phyloP scores from a whole-genome alignment of 2,329 filamentous ascomycete genomes.

The Metarhizium robertsii region DNA sequence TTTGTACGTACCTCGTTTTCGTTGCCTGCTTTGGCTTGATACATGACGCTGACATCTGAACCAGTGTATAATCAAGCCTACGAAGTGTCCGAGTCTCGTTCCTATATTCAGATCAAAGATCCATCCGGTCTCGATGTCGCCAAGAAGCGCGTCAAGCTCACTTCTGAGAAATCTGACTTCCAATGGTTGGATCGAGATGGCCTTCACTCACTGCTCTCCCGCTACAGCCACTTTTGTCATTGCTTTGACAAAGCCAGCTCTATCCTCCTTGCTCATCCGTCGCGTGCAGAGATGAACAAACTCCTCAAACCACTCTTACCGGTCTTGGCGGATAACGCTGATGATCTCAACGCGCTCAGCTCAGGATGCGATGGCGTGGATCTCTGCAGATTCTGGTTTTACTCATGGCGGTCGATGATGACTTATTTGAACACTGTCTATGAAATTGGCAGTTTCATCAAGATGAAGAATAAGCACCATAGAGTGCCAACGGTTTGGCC shows the following conservation, averaged over 20 bases:
- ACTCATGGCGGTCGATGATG: constrained; percentile 12
- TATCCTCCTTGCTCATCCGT: constrained; percentile 8
- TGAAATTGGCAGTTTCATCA: constrained; percentile 18
- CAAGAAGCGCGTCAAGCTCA: constrained; percentile 19
- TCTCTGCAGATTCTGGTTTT: constrained; percentile 13
- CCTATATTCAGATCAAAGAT: constrained; percentile 8
- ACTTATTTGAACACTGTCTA: constrained; percentile 16
- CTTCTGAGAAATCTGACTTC: constrained; percentile 9
- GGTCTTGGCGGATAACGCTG: constrained; percentile 12
- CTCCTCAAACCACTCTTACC: constrained; percentile 13
- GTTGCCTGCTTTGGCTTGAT: not conserved
- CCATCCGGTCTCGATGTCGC: constrained; percentile 10
- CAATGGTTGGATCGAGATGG: constrained; percentile 17
- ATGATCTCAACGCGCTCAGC: constrained; percentile 10
- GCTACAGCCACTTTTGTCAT: constrained; percentile 14
- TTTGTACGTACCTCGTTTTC: constrained; percentile 11
- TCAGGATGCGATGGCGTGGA: constrained; percentile 10
- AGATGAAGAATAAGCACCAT: constrained; percentile 14
- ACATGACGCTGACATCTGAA: not conserved
- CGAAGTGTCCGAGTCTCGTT: constrained; percentile 15
- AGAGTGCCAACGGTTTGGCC: constrained; percentile 13
- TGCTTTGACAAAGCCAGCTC: constrained; percentile 13
- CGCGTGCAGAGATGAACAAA: constrained; percentile 16
- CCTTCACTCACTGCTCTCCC: constrained; percentile 13
- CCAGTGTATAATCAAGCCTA: constrained; percentile 12